Percentiles rank a stretch among this genome's conserved stretches.
These are phyloP conservation scores for Aurantiochytrium sp. DNA, from an alignment of 108 stramenopile genomes.

Conservation along the genomic window DNA sequence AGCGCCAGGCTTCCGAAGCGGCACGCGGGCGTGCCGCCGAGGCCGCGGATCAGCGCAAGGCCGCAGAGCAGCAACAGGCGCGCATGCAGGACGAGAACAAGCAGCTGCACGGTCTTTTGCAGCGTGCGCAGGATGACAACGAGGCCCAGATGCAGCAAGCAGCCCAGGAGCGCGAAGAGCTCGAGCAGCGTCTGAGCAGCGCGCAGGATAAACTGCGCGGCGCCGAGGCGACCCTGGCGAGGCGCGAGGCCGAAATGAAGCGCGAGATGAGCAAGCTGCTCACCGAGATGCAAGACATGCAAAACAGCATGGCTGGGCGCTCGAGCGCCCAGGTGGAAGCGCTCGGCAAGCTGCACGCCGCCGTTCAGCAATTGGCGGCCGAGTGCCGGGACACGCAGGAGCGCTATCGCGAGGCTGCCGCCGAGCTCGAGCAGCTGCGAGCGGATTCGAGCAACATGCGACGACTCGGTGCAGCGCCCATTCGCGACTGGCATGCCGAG, in stretches of 20 bases:
- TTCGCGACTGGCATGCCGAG: background rate
- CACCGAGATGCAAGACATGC: background rate
- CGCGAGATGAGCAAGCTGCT: background rate
- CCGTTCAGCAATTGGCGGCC: conserved; percentile 3
- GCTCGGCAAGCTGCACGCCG: background rate
- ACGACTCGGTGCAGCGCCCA: background rate
- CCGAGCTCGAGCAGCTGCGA: background rate
- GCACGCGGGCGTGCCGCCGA: background rate
- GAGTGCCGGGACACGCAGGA: background rate
- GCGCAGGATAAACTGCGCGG: background rate
- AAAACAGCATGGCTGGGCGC: background rate
- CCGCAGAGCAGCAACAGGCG: background rate
- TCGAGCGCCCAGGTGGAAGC: background rate
- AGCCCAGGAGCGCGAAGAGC: background rate
- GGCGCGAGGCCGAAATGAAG: background rate
- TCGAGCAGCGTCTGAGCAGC: background rate
- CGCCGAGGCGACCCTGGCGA: background rate
- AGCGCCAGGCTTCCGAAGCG: background rate
- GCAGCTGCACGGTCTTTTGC: background rate
- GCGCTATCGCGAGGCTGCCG: background rate
- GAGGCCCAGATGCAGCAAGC: background rate
- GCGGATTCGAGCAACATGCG: background rate
- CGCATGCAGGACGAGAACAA: background rate
- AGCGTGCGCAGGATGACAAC: background rate
- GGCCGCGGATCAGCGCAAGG: background rate